Percentiles rank a stretch among this genome's conserved stretches.
These are phyloP conservation scores for Exserohilum rostratum DNA, from an alignment of 2,329 filamentous ascomycete genomes.

Conservation along the genomic window DNA sequence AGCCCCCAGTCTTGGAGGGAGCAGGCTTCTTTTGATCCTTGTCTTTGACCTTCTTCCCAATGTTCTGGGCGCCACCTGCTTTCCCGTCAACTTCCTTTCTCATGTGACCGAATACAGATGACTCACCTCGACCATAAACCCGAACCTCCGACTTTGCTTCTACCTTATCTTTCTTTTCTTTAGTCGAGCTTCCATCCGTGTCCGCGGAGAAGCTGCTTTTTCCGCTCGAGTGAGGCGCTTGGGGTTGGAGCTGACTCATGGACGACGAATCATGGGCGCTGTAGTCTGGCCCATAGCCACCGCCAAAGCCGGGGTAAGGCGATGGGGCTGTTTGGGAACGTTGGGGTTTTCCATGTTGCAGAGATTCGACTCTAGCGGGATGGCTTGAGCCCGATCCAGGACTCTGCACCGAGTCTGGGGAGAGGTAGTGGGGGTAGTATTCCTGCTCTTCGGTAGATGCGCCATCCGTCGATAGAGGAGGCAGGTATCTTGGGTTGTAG, in stretches of 20 bases:
- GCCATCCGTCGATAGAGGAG: conserved; percentile 30
- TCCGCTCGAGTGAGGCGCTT: conserved; percentile 38
- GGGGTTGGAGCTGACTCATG: conserved; percentile 32
- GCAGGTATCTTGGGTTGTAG: conserved; percentile 31
- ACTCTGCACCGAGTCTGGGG: conserved; percentile 33
- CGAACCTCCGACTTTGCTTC: conserved; percentile 57
- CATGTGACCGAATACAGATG: background rate
- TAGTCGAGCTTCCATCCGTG: conserved; percentile 43
- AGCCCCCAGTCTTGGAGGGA: conserved; percentile 45
- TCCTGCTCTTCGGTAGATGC: conserved; percentile 35
- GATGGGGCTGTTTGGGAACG: conserved; percentile 26
- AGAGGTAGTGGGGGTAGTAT: conserved; percentile 37
- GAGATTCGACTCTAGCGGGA: conserved; percentile 38
- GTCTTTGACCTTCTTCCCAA: conserved; percentile 60
- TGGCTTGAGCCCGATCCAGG: conserved; percentile 28
- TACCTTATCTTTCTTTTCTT: conserved; percentile 53
- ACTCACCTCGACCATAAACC: conserved; percentile 62
- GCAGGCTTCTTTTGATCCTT: conserved; percentile 55
- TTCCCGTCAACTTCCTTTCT: conserved; percentile 41
- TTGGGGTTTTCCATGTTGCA: conserved; percentile 28
- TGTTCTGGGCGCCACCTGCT: conserved; percentile 59
- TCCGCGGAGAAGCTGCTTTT: conserved; percentile 52
- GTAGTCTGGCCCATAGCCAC: conserved; percentile 34
- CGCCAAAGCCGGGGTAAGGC: conserved; percentile 33
- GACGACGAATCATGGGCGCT: conserved; percentile 42